Base-by-base conservation (phyloP, 768 basidiomycete species). In the Strobilomyces dryophilus region DNA sequence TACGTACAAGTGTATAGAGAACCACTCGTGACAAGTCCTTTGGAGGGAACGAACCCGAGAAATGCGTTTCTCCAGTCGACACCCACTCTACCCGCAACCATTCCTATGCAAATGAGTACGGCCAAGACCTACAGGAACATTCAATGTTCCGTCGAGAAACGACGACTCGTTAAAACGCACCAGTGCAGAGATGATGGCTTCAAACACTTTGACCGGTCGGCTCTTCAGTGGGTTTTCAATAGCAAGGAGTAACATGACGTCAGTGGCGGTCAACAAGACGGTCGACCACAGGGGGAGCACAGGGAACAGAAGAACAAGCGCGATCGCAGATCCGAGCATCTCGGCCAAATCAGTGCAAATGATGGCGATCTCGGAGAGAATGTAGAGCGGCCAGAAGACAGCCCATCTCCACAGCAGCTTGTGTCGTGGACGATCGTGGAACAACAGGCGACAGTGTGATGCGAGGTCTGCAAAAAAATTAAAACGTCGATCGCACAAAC, bases 291-390 rank as follows among this genome's bases (percentile, higher is more conserved):
- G 69, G 37, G 87, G 77, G 7, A 90, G 74, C 24, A 64, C 66
- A 0, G 87, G 88, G 63, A 89, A 86, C 36, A 90, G 74, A 71
- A 93, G 75, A 64, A 82, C 82, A 42, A 93, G 73, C 0, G 86
- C 90, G 47, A 92, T 91, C 14, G 90, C 91, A 40, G 84, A 87
- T 5, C 92, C 85, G 20, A 94, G 71, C 15, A 94, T 74, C 66
- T 94, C 91, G 9, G 89, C 87, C 34, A 93, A 74, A 65, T 91
- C 89, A 6, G 89, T 91, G 11, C 83, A 79, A 21, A 89, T 78
- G 61, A 92, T 85, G 48, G 85, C 87, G 7, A 87, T 66, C 63
- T 92, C 89, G 0, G 86, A 69, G 18, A 87, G 65, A 31, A 70
- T 53, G 55, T 87, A 88, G 20, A 88, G 75, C 1, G 87, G 84